phyloP scores from a whole-genome alignment of 2,329 filamentous ascomycete genomes.

The Cytospora mali region DNA sequence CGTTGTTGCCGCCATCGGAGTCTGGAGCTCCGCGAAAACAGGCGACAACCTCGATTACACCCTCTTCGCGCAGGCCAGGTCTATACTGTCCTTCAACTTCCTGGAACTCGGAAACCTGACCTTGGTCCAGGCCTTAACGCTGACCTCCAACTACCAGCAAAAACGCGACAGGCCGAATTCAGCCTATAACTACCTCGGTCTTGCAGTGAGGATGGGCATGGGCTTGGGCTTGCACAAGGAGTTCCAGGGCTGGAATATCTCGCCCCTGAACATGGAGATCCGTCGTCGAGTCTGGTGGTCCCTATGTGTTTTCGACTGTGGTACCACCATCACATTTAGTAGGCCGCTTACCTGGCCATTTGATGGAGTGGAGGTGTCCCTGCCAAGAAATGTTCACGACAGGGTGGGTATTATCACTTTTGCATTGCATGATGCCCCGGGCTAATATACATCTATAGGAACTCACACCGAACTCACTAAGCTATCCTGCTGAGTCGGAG shows the following conservation, averaged over 20 bases:
- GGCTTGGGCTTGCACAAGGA: slow-evolving; percentile 53
- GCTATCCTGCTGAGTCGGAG: slow-evolving; percentile 40
- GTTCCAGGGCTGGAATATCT: slow-evolving; percentile 39
- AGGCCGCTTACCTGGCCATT: slow-evolving; percentile 34
- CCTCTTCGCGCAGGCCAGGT: slow-evolving; percentile 49
- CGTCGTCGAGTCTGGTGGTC: slow-evolving; percentile 43
- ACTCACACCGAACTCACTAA: slow-evolving; percentile 40
- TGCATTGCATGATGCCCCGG: not conserved
- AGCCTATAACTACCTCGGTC: slow-evolving; percentile 52
- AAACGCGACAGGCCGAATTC: slow-evolving; percentile 55
- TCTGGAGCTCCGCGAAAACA: slow-evolving; percentile 27
- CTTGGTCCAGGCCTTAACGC: slow-evolving; percentile 37
- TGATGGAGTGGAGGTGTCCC: slow-evolving; percentile 32
- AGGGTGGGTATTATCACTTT: slow-evolving; percentile 25
- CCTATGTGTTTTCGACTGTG: slow-evolving; percentile 47
- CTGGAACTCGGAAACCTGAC: slow-evolving; percentile 33
- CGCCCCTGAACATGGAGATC: slow-evolving; percentile 39
- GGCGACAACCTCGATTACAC: slow-evolving; percentile 48
- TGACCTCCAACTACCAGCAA: slow-evolving; percentile 42
- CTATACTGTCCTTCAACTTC: slow-evolving; percentile 29
- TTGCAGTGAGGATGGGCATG: slow-evolving; percentile 52
- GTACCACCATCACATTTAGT: slow-evolving; percentile 43
- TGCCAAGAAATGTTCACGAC: slow-evolving; percentile 34
- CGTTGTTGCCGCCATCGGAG: slow-evolving; percentile 28
- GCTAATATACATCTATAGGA: slow-evolving; percentile 26